Conservation (phyloP, 768 basidiomycete species). For the Cystobasidium ongulense region DNA sequence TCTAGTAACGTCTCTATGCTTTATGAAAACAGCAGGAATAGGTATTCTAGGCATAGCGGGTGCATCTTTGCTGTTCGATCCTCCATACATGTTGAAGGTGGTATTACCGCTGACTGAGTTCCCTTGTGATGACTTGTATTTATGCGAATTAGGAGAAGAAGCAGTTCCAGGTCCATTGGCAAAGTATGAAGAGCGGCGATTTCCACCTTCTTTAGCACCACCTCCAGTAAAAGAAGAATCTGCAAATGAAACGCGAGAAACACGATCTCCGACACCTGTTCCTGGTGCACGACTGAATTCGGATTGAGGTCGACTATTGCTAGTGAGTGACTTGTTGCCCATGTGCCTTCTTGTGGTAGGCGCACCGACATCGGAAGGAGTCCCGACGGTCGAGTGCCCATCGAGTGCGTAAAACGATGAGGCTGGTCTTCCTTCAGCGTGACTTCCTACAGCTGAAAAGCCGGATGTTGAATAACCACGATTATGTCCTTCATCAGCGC, state of each 20-base stretch:
- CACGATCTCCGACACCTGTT: neutral
- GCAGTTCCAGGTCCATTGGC: constrained; percentile 22
- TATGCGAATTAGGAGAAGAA: constrained; percentile 4
- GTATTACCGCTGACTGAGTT: neutral
- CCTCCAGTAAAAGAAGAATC: constrained; percentile 19
- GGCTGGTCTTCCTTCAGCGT: neutral
- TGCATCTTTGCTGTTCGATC: neutral
- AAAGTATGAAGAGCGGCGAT: constrained; percentile 11
- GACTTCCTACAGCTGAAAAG: neutral
- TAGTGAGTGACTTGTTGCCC: neutral
- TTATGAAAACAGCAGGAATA: neutral
- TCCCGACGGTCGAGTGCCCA: constrained; percentile 12
- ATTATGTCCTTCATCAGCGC: neutral
- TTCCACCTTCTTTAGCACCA: neutral
- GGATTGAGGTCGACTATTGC: neutral
- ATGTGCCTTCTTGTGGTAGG: neutral
- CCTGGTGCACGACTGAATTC: neutral
- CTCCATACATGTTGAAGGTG: neutral
- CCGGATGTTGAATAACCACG: neutral
- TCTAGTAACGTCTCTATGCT: neutral
- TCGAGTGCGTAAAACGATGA: constrained; percentile 27
- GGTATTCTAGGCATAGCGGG: constrained; percentile 11
- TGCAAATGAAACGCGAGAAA: constrained; percentile 4
- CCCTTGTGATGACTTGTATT: constrained; percentile 5
- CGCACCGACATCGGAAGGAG: neutral